Conservation (phyloP, 2,329 filamentous ascomycete genomes). For the Polytolypa hystricis region DNA sequence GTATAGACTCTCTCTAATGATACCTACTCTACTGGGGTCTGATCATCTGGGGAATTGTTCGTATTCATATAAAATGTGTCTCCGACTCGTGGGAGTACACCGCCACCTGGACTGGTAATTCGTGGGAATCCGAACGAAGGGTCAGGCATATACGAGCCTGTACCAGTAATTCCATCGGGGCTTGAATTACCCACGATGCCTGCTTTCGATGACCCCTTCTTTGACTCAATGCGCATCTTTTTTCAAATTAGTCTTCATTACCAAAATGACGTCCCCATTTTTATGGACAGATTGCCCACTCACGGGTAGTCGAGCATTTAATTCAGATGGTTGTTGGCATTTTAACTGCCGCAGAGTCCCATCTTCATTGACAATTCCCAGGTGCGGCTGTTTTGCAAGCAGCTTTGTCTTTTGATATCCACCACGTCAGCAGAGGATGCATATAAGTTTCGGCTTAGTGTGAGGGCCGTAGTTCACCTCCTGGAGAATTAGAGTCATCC, state of each 20-base stretch:
- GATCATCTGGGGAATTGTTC: too few species aligned
- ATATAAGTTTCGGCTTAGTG: conserved; percentile 1
- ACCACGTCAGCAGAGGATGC: too few species aligned
- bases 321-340: conserved; percentile 5
- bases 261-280: background rate
- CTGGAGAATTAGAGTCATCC: conserved; percentile 11
- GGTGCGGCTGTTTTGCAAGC: conserved; percentile 7
- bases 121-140: too few species aligned
- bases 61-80: too few species aligned
- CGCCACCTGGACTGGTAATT: too few species aligned
- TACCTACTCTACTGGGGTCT: too few species aligned
- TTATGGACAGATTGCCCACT: background rate
- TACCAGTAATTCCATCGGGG: too few species aligned
- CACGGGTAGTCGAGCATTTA: conserved; percentile 8
- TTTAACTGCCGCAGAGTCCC: conserved; percentile 7
- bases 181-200: too few species aligned
- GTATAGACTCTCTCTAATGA: too few species aligned
- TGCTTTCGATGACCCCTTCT: too few species aligned
- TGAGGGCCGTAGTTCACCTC: conserved; percentile 2
- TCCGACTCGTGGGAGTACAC: too few species aligned
- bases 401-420: conserved; percentile 9
- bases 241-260: background rate
- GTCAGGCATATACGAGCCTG: too few species aligned
- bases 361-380: conserved; percentile 6
- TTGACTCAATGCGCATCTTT: background rate